Evolutionary conservation across 2,329 filamentous ascomycete species (phyloP).

Genomic region (Colletotrichum truncatum): DNA sequence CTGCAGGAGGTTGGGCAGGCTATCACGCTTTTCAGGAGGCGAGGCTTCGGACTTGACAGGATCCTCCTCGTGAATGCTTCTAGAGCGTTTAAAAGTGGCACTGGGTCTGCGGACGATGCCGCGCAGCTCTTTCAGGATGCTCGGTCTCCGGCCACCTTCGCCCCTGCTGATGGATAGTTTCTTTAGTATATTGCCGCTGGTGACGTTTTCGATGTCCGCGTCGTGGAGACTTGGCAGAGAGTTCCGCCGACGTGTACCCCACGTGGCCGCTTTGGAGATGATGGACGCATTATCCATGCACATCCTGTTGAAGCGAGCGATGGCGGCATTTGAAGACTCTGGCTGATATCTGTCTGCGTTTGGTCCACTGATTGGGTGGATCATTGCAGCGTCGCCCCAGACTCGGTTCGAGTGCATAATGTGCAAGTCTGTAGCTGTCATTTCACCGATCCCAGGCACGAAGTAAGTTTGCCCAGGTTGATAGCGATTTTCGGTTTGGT

Average conservation of each 20-base stretch:
- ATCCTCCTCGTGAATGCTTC: conserved; percentile 50
- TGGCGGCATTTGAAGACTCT: conserved; percentile 61
- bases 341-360: conserved; percentile 52
- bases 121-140: conserved; percentile 58
- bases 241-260: conserved; percentile 74
- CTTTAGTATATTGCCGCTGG: conserved; percentile 70
- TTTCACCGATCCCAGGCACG: conserved; percentile 48
- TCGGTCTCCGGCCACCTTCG: conserved; percentile 56
- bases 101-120: conserved; percentile 62
- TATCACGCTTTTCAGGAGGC: conserved; percentile 53
- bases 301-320: conserved; percentile 60
- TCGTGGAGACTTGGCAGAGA: conserved; percentile 65
- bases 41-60: conserved; percentile 37
- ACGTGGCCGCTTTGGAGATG: conserved; percentile 71
- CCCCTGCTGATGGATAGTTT: conserved; percentile 64
- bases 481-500: conserved; percentile 59
- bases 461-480: conserved; percentile 61
- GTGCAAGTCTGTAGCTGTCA: conserved; percentile 57
- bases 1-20: conserved; percentile 54
- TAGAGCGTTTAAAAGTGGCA: conserved; percentile 56
- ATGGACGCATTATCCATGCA: conserved; percentile 66
- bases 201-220: conserved; percentile 62
- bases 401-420: conserved; percentile 58
- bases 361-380: conserved; percentile 53
- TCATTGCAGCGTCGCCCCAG: conserved; percentile 59